Base-by-base conservation (phyloP, 2,329 filamentous ascomycete species). In the Coniochaeta prunicola region DNA sequence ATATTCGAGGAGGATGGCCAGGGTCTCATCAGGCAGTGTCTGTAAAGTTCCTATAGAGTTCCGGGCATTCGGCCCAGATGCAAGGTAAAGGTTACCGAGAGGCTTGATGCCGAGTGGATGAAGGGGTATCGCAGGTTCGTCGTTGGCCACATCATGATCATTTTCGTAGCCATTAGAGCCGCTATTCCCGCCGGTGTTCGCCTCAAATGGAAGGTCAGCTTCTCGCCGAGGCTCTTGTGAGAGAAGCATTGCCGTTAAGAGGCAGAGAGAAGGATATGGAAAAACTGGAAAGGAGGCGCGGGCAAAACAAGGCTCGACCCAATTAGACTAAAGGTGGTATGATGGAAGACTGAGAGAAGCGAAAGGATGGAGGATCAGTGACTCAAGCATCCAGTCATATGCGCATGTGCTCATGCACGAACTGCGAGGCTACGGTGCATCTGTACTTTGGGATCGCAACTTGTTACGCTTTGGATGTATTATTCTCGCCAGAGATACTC, bases 21-120 rank as follows among this genome's bases (percentile, higher is more conserved):
- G 76, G 64, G 94, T 74, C 73, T 97, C 92, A 72, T 97, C 93
- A 3, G 92, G 89, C 57, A 96, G 75, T 40, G 73, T 70, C 59
- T 81, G 80, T 69, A 96, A 88, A 5, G 69, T 69, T 17, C 92
- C 92, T 61, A 85, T 82, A 40, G 77, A 80, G 55, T 77, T 72
- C 60, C 90, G 89, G 54, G 91, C 82, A 74, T 90, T 90, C 58
- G 79, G 79, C 2, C 77, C 78, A 13, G 84, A 78, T 21, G 85
- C 84, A 48, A 93, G 82, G 55, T 81, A 87, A 65, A 87, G 86
- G 76, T 99, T 97, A 38, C 93, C 94, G 61, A 89, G 82, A 1
- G 94, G 93, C 69, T 92, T 94, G 63, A 97, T 80, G 33, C 89
- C 89, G 53, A 96, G 77, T 38, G 91, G 91, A 77, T 97, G 93